Conservation (phyloP, 306 rosid genomes). For the Castanospermum australe region DNA sequence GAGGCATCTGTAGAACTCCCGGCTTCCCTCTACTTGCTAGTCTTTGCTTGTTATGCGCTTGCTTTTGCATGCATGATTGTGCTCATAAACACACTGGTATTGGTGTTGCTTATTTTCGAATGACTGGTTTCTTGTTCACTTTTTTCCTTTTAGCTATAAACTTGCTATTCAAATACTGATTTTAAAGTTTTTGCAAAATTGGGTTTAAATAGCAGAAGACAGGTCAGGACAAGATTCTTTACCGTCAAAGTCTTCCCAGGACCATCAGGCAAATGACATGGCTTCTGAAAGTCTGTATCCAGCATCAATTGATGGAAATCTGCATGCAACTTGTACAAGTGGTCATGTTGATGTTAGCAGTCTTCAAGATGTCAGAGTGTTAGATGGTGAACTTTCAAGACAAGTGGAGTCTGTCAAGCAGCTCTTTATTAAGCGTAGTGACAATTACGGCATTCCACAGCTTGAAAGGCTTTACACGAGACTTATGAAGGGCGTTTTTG, state of each 20-base stretch:
- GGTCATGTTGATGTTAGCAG: conserved; percentile 36
- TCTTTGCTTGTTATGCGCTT: not conserved
- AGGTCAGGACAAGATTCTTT: conserved; percentile 49
- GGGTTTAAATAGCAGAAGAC: conserved; percentile 55
- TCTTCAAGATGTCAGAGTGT: conserved; percentile 40
- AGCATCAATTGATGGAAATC: conserved; percentile 36
- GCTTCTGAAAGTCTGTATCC: conserved; percentile 45
- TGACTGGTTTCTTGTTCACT: not conserved
- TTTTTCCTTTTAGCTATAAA: not conserved
- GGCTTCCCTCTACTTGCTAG: not conserved
- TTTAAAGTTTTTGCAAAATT: not conserved
- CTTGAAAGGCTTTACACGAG: conserved; percentile 88
- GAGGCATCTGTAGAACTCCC: not conserved
- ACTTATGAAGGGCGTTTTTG: conserved; percentile 85
- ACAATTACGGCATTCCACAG: conserved; percentile 68
- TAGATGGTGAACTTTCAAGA: conserved; percentile 48
- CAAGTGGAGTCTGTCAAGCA: conserved; percentile 61
- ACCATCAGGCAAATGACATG: conserved; percentile 40
- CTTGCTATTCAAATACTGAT: conserved; percentile 1
- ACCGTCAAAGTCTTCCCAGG: conserved; percentile 41
- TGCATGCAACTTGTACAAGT: conserved; percentile 37
- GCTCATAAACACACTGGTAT: not conserved
- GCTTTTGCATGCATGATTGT: conserved; percentile 6
- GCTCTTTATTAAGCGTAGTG: conserved; percentile 55
- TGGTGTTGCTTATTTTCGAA: too few relatives aligned